Conservation (phyloP, 1,139 yeast genomes). For the Candida anutae region DNA sequence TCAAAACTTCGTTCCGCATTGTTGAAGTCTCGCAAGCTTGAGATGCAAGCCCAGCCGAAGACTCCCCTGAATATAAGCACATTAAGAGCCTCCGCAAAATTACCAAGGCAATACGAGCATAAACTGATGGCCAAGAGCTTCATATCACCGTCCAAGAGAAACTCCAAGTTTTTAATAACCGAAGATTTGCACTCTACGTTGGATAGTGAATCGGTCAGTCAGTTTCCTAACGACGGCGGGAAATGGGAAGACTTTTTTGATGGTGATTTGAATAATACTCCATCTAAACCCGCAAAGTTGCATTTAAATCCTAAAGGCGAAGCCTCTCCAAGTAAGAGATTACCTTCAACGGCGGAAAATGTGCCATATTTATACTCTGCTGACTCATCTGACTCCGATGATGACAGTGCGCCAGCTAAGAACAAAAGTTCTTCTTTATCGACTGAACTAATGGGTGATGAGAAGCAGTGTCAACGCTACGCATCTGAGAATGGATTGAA, state of each 20-base stretch:
- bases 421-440: conserved; percentile 10
- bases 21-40: conserved; percentile 31
- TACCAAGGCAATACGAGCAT: conserved; percentile 11
- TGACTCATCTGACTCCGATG: conserved; percentile 26
- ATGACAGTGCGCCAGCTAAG: conserved; percentile 6
- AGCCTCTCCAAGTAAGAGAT: too few relatives aligned
- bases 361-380: conserved; percentile 25
- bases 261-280: conserved; percentile 17
- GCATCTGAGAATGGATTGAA: conserved; percentile 45
- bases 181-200: conserved; percentile 11
- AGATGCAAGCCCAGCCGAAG: conserved; percentile 7
- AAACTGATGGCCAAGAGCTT: conserved; percentile 15
- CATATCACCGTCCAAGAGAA: conserved; percentile 30
- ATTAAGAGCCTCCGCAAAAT: conserved; percentile 13
- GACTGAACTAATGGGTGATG: conserved; percentile 12
- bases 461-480: conserved; percentile 35
- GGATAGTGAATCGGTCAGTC: conserved; percentile 1
- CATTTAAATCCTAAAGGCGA: too few relatives aligned
- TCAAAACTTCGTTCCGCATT: conserved; percentile 45
- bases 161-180: conserved; percentile 24
- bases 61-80: conserved; percentile 9
- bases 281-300: conserved; percentile 15
- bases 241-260: conserved; percentile 40
- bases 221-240: conserved; percentile 16
- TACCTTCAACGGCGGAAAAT: conserved; percentile 9